Evolutionary conservation across 2,329 filamentous ascomycete genomes (phyloP).

Genomic region (Pyricularia sp.): DNA sequence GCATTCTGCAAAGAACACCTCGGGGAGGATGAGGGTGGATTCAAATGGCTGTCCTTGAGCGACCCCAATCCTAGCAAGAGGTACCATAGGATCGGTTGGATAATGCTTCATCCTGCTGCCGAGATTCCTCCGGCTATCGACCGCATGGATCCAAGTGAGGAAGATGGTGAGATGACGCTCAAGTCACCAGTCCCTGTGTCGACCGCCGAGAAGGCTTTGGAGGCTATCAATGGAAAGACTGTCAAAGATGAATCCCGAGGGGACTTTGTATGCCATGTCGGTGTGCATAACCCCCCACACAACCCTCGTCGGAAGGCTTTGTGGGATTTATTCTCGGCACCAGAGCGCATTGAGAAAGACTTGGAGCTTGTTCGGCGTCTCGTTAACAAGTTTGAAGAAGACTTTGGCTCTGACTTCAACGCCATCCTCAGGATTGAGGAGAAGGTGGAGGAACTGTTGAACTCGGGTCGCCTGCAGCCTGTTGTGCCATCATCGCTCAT

Average conservation of each 20-base stretch:
- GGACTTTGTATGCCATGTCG: slow-evolving; percentile 95
- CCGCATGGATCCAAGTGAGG: slow-evolving; percentile 57
- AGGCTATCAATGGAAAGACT: slow-evolving; percentile 94
- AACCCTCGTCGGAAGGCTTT: slow-evolving; percentile 86
- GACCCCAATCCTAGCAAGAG: slow-evolving; percentile 96
- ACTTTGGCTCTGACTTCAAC: slow-evolving; percentile 65
- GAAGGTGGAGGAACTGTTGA: slow-evolving; percentile 67
- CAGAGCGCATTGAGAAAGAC: slow-evolving; percentile 86
- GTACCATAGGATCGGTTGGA: slow-evolving; percentile 96
- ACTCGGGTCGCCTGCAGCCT: slow-evolving; percentile 64
- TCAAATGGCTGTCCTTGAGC: slow-evolving; percentile 90
- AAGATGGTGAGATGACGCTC: slow-evolving; percentile 40
- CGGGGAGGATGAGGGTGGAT: slow-evolving; percentile 80
- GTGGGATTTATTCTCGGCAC: slow-evolving; percentile 92
- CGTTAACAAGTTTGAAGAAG: slow-evolving; percentile 71
- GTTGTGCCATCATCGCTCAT: slow-evolving; percentile 35
- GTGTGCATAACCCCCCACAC: slow-evolving; percentile 79
- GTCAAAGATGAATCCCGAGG: slow-evolving; percentile 89
- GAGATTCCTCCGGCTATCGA: slow-evolving; percentile 48
- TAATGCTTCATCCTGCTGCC: slow-evolving; percentile 75
- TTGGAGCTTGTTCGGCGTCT: slow-evolving; percentile 71
- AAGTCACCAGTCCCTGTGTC: slow-evolving; percentile 38
- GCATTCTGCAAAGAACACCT: slow-evolving; percentile 89
- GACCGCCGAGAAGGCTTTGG: slow-evolving; percentile 74
- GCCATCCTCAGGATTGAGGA: slow-evolving; percentile 73